A percentile compares a stretch with the other conserved stretches of the same genome.
Evolutionary conservation across 2,329 filamentous ascomycete species (phyloP).

Genomic region (Fusarium sp.): DNA sequence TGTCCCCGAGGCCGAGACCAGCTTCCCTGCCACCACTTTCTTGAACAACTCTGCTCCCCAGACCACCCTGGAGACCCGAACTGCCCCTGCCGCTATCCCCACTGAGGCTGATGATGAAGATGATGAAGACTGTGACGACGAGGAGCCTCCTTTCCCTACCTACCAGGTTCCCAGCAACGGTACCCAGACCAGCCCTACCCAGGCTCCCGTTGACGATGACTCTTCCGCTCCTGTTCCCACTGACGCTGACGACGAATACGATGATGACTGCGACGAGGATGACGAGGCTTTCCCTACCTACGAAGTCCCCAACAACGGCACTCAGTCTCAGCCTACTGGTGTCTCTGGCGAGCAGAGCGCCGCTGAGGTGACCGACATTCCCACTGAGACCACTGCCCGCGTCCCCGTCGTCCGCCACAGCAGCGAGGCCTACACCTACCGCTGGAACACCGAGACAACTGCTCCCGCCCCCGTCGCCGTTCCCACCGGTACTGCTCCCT

Average conservation of each 20-base stretch:
- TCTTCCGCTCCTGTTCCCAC: neutral
- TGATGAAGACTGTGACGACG: slow-evolving; percentile 30
- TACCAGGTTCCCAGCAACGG: slow-evolving; percentile 36
- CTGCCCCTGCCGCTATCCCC: slow-evolving; percentile 29
- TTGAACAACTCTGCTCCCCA: slow-evolving; percentile 34
- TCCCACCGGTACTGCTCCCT: slow-evolving; percentile 32
- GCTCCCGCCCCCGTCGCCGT: slow-evolving; percentile 11
- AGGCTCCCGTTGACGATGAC: slow-evolving; percentile 10
- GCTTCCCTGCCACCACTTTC: slow-evolving; percentile 20
- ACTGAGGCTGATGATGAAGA: slow-evolving; percentile 30
- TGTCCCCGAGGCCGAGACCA: slow-evolving; percentile 15
- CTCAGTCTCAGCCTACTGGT: slow-evolving; percentile 4
- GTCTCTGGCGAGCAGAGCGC: neutral
- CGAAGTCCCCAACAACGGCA: slow-evolving; percentile 19
- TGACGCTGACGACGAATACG: neutral
- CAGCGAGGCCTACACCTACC: slow-evolving; percentile 34
- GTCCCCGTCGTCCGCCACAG: slow-evolving; percentile 44
- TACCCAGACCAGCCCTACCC: slow-evolving; percentile 22
- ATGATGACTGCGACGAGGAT: slow-evolving; percentile 26
- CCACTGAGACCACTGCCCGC: slow-evolving; percentile 11
- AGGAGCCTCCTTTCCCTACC: slow-evolving; percentile 31
- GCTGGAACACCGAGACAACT: slow-evolving; percentile 43
- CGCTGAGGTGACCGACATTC: neutral
- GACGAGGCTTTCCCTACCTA: slow-evolving; percentile 17
- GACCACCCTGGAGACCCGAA: slow-evolving; percentile 37